A percentile compares a stretch with the other conserved stretches of the same genome.
Conservation (phyloP, 1,139 yeast species). For the Saccharomyces hybrid region DNA sequence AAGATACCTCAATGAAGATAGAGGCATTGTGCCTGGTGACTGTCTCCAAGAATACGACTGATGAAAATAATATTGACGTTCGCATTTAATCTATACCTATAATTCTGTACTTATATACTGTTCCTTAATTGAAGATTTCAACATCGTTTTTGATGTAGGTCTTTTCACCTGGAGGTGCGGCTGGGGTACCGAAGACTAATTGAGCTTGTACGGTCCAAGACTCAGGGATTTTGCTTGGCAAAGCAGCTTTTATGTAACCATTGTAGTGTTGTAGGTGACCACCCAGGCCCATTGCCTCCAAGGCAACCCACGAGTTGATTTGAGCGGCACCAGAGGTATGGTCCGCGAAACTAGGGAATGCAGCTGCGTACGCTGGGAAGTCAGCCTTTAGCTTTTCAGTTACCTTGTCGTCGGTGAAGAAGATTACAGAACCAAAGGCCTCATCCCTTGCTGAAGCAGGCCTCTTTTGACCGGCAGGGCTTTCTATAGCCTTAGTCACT, state of each 20-base stretch:
- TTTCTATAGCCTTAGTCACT: conserved; percentile 33
- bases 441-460: conserved; percentile 37
- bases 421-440: conserved; percentile 42
- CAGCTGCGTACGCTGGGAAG: conserved; percentile 37
- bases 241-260: conserved; percentile 36
- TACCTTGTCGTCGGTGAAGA: conserved; percentile 38
- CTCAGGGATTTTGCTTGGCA: conserved; percentile 35
- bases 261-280: conserved; percentile 45
- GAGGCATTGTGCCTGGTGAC: conserved; percentile 36
- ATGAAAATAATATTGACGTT: not conserved
- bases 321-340: conserved; percentile 43
- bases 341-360: conserved; percentile 40
- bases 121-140: conserved; percentile 21
- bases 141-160: conserved; percentile 35
- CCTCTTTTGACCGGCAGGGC: conserved; percentile 34
- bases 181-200: conserved; percentile 40
- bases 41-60: conserved; percentile 21
- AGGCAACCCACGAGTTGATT: conserved; percentile 40
- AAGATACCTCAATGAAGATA: conserved; percentile 31
- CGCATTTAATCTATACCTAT: not conserved
- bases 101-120: not conserved
- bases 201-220: conserved; percentile 40
- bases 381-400: conserved; percentile 35
- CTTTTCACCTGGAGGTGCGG: conserved; percentile 32
- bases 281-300: conserved; percentile 39